Evolutionary conservation across 768 basidiomycete species (phyloP).

Genomic region (Mycena epipterygia): DNA sequence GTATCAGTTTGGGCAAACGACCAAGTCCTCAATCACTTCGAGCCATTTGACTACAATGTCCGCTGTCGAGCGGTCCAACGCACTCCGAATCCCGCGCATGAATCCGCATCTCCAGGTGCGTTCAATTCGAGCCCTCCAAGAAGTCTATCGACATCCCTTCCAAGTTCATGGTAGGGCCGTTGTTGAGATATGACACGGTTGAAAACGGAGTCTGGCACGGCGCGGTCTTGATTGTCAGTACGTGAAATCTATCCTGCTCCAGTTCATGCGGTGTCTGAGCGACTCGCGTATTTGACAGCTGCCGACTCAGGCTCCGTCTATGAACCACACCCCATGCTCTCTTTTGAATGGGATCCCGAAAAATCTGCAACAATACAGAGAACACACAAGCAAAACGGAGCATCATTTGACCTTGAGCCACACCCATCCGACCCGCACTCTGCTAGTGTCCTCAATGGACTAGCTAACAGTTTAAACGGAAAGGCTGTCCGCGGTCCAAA

Average conservation of each 20-base stretch:
- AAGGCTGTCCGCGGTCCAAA: slow-evolving; percentile 47
- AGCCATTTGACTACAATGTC: slow-evolving; percentile 63
- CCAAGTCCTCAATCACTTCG: slow-evolving; percentile 50
- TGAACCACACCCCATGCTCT: slow-evolving; percentile 77
- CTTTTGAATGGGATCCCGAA: slow-evolving; percentile 82
- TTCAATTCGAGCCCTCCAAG: background rate
- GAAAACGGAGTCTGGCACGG: slow-evolving; percentile 89
- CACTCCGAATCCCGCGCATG: slow-evolving; percentile 74
- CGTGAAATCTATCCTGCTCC: slow-evolving; percentile 51
- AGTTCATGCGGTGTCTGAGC: slow-evolving; percentile 1
- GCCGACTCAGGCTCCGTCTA: slow-evolving; percentile 86
- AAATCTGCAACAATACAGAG: slow-evolving; percentile 18
- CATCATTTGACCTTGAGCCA: slow-evolving; percentile 71
- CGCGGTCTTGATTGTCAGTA: slow-evolving; percentile 89
- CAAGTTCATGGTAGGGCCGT: slow-evolving; percentile 91
- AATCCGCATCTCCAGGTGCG: slow-evolving; percentile 80
- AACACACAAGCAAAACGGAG: slow-evolving; percentile 16
- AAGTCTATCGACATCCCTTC: slow-evolving; percentile 1
- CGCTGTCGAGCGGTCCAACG: slow-evolving; percentile 76
- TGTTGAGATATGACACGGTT: slow-evolving; percentile 89
- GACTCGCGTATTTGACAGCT: slow-evolving; percentile 55
- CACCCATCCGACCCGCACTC: slow-evolving; percentile 84
- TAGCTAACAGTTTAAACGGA: slow-evolving; percentile 35
- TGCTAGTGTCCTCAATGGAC: slow-evolving; percentile 49
- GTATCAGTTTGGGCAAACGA: slow-evolving; percentile 36